Percentiles rank a stretch among this genome's conserved stretches.
Conservation (phyloP, 1,284 basidiomycete genomes). For the Afroboletus lepidellus region DNA sequence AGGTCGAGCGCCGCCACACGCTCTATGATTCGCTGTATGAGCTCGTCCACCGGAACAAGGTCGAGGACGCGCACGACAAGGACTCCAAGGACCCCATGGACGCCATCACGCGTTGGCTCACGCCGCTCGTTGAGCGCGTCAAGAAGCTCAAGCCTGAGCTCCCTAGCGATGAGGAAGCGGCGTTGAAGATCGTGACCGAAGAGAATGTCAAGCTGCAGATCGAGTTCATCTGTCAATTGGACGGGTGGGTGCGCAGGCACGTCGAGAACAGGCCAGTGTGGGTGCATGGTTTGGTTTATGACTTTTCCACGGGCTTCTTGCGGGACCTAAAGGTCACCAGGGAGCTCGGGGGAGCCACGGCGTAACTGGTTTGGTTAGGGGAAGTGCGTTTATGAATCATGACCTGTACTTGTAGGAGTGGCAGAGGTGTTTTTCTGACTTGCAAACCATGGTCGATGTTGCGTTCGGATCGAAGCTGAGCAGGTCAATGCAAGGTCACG, state of each 20-base stretch:
- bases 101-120: constrained; percentile 67
- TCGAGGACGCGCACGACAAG: constrained; percentile 6
- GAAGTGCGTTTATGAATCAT: background rate
- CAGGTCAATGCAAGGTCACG: too few species aligned
- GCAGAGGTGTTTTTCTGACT: too few species aligned
- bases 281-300: constrained; percentile 86
- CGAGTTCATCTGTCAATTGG: constrained; percentile 55
- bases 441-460: too few species aligned
- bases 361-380: background rate
- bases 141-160: constrained; percentile 44
- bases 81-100: constrained; percentile 14
- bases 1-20: constrained; percentile 6
- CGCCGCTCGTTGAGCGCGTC: constrained; percentile 54
- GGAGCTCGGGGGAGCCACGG: constrained; percentile 17
- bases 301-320: constrained; percentile 67
- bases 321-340: constrained; percentile 62
- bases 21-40: constrained; percentile 21
- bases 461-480: too few species aligned
- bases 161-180: constrained; percentile 39
- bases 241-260: constrained; percentile 57
- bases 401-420: background rate
- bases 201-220: constrained; percentile 82
- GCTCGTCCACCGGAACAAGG: background rate
- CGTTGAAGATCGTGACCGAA: constrained; percentile 45
- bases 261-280: constrained; percentile 46